These are phyloP conservation scores for Rhynchosporium graminicola DNA, from an alignment of 2,329 filamentous ascomycete genomes.

Conservation along the genomic window DNA sequence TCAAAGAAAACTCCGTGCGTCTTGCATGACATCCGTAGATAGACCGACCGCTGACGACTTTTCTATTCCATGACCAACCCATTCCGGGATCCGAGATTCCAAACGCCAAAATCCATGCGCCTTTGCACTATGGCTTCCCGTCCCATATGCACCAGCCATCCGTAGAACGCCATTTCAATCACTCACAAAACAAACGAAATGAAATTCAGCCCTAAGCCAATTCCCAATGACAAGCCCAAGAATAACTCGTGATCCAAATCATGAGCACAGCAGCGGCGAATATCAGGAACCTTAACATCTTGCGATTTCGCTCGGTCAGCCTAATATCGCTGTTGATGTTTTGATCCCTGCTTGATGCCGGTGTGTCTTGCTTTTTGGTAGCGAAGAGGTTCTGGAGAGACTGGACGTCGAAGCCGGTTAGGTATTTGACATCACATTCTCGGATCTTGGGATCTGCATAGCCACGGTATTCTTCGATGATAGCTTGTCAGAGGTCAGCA, in stretches of 20 bases:
- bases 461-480: slow-evolving; percentile 71
- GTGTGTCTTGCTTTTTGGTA: neutral
- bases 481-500: slow-evolving; percentile 39
- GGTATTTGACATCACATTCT: slow-evolving; percentile 61
- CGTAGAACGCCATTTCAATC: neutral
- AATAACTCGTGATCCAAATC: slow-evolving; percentile 26
- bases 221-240: slow-evolving; percentile 4
- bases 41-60: slow-evolving; percentile 26
- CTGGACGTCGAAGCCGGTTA: slow-evolving; percentile 51
- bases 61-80: slow-evolving; percentile 14
- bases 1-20: slow-evolving; percentile 3
- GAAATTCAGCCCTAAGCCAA: neutral
- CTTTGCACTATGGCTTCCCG: slow-evolving; percentile 7
- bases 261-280: slow-evolving; percentile 20
- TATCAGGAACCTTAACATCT: neutral
- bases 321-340: neutral
- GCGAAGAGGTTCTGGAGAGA: slow-evolving; percentile 44
- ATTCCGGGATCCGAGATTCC: neutral
- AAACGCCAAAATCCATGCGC: slow-evolving; percentile 2
- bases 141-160: neutral
- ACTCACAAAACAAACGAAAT: neutral
- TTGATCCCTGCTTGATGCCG: too few relatives aligned
- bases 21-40: slow-evolving; percentile 10
- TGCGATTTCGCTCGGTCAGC: slow-evolving; percentile 8
- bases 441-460: slow-evolving; percentile 64